A percentile compares a stretch with the other conserved stretches of the same genome.
Evolutionary conservation across 345 rosid species (phyloP).

Genomic region (Kernera saxatilis): DNA sequence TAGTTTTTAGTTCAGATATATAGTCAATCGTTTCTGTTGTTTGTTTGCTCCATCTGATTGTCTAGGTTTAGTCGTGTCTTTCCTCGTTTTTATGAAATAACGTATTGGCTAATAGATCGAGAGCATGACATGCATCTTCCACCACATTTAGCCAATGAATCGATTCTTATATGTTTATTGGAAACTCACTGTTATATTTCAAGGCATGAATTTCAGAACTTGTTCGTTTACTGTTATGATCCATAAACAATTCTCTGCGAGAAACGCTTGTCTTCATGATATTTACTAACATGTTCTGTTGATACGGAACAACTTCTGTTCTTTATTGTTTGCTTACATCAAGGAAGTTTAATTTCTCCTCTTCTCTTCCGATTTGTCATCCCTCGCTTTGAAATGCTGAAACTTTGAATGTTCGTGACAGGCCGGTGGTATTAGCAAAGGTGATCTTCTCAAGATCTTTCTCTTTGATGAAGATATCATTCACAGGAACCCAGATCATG

Average conservation of each 20-base stretch:
- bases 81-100: neutral
- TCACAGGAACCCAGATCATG: constrained; percentile 50
- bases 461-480: constrained; percentile 40
- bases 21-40: neutral
- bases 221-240: neutral
- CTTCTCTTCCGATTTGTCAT: neutral
- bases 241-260: neutral
- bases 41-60: neutral
- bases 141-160: neutral
- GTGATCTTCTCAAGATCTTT: constrained; percentile 35
- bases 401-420: constrained; percentile 47
- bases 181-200: neutral
- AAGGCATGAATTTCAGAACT: neutral
- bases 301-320: neutral
- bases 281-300: neutral
- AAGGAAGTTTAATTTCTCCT: neutral
- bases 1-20: neutral
- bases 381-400: constrained; percentile 33
- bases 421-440: constrained; percentile 41
- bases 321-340: constrained; percentile 11
- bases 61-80: neutral
- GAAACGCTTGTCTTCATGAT: neutral
- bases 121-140: neutral
- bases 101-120: neutral
- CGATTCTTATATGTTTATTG: neutral